phyloP scores from a whole-genome alignment of 768 basidiomycete genomes.

The Fibroporia radiculosa region DNA sequence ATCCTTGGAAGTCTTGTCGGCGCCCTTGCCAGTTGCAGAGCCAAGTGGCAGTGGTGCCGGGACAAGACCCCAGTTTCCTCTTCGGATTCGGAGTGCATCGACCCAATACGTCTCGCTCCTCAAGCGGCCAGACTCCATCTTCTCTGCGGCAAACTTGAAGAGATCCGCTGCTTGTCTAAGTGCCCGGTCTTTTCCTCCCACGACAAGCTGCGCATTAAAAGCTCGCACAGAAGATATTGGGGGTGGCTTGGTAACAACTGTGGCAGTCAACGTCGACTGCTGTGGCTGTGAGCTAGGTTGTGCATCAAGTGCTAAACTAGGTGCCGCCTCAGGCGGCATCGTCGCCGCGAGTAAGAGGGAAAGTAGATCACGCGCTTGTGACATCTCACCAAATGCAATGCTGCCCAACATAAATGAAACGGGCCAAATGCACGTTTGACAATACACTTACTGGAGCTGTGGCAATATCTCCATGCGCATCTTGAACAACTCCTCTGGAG shows the following conservation, averaged over 20 bases:
- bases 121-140: conserved; percentile 55
- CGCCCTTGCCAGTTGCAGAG: conserved; percentile 63
- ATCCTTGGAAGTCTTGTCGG: conserved; percentile 75
- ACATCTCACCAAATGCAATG: conserved; percentile 73
- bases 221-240: conserved; percentile 33
- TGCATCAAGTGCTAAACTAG: conserved; percentile 3
- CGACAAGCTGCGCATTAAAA: conserved; percentile 29
- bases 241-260: conserved; percentile 58
- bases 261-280: conserved; percentile 41
- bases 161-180: conserved; percentile 65
- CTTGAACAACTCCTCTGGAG: conserved; percentile 61
- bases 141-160: conserved; percentile 61
- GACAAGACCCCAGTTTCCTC: conserved; percentile 73
- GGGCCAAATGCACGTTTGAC: neutral
- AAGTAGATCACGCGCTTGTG: conserved; percentile 65
- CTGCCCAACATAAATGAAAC: conserved; percentile 29
- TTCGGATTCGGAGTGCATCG: conserved; percentile 68
- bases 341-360: conserved; percentile 44
- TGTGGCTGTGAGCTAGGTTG: conserved; percentile 8
- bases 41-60: conserved; percentile 73
- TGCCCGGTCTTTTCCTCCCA: conserved; percentile 78
- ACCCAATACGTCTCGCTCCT: conserved; percentile 74
- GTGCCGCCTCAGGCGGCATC: conserved; percentile 22
- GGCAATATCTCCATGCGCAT: conserved; percentile 69
- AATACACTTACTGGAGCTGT: conserved; percentile 58